Evolutionary conservation across 2,329 filamentous ascomycete species (phyloP).

Genomic region (Epichloe festucae): DNA sequence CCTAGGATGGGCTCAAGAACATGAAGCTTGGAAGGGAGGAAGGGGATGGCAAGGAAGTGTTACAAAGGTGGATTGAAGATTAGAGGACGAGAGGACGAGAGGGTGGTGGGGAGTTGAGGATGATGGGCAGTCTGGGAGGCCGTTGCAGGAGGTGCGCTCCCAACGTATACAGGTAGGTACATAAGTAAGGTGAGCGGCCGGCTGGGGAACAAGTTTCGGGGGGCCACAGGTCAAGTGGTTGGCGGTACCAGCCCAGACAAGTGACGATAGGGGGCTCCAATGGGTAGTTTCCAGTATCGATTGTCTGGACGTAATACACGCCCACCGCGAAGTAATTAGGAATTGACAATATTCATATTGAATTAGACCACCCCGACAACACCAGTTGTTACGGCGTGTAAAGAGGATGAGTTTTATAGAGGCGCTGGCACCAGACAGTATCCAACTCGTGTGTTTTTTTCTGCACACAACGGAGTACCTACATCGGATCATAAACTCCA

Average conservation of each 20-base stretch:
- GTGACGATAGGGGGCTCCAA: background rate
- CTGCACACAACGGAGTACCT: too few relatives aligned
- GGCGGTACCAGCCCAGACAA: background rate
- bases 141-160: background rate
- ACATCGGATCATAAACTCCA: too few relatives aligned
- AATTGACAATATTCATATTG: too few relatives aligned
- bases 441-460: too few relatives aligned
- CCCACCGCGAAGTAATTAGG: too few relatives aligned
- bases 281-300: background rate
- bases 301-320: too few relatives aligned
- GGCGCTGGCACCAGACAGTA: too few relatives aligned
- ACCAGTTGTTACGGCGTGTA: too few relatives aligned
- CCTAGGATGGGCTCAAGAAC: constrained; percentile 5
- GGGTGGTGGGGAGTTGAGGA: background rate
- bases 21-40: background rate
- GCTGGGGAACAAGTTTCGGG: background rate
- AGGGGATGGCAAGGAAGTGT: background rate
- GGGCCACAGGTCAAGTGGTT: background rate
- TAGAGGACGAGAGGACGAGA: background rate
- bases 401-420: too few relatives aligned
- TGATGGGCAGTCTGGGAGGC: background rate
- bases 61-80: background rate
- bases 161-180: constrained; percentile 2
- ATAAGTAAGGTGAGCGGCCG: background rate
- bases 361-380: too few relatives aligned